Evolutionary conservation across 345 rosid genomes (phyloP).

Genomic region (Corchorus capsularis): DNA sequence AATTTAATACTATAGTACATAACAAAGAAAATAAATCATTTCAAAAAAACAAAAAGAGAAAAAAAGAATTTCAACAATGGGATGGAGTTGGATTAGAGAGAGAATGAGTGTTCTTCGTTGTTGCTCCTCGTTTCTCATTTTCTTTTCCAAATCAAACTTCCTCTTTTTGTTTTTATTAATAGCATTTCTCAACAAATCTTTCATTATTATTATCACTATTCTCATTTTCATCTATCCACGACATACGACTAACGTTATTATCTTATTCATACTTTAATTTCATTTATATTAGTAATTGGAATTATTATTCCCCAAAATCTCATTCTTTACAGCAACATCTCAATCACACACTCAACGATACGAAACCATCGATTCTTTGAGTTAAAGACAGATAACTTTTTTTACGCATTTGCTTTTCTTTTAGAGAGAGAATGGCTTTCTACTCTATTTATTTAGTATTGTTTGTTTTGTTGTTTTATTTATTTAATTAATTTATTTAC

Average conservation of each 20-base stretch:
- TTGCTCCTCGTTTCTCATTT: constrained; percentile 33
- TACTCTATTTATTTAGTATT: too few relatives aligned
- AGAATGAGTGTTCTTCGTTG: constrained; percentile 31
- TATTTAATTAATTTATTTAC: too few relatives aligned
- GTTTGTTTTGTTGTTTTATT: too few relatives aligned
- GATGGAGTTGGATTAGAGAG: constrained; percentile 35
- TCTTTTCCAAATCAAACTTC: constrained; percentile 20
- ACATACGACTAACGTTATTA: background rate
- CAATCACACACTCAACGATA: constrained; percentile 54
- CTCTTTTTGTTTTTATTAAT: constrained; percentile 19
- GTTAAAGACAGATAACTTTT: too few relatives aligned
- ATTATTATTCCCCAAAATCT: constrained; percentile 40
- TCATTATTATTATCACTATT: constrained; percentile 7
- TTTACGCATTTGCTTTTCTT: too few relatives aligned
- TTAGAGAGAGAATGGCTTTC: too few relatives aligned
- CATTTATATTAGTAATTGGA: constrained; percentile 32
- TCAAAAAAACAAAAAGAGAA: too few relatives aligned
- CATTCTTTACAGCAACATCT: constrained; percentile 71
- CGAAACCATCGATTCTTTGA: constrained; percentile 27
- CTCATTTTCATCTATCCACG: background rate
- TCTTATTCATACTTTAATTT: constrained; percentile 25
- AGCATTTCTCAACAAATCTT: constrained; percentile 10
- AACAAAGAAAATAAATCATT: too few relatives aligned
- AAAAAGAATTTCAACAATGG: too few relatives aligned
- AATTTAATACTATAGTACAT: too few relatives aligned